These are phyloP conservation scores for Penicillium canariense DNA, from an alignment of 495 filamentous ascomycete genomes.

Conservation along the genomic window DNA sequence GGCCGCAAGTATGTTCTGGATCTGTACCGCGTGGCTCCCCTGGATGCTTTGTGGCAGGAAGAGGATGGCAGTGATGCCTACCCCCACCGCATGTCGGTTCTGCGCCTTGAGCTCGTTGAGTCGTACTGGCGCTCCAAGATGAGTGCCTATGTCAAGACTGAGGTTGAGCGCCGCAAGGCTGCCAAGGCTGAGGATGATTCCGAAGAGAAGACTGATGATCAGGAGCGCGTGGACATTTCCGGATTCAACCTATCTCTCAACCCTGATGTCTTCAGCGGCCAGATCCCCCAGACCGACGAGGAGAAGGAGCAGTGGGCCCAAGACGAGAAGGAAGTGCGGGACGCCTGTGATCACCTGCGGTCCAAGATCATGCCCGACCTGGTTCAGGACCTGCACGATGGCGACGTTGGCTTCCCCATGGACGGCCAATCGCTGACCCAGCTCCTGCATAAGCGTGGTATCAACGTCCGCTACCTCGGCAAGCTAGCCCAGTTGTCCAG, in stretches of 20 bases:
- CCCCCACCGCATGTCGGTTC: slow-evolving; percentile 91
- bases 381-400: slow-evolving; percentile 80
- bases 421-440: slow-evolving; percentile 87
- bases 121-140: slow-evolving; percentile 78
- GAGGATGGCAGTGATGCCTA: slow-evolving; percentile 66
- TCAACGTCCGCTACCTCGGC: slow-evolving; percentile 95
- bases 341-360: slow-evolving; percentile 75
- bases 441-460: slow-evolving; percentile 93
- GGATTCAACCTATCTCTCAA: slow-evolving; percentile 87
- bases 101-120: slow-evolving; percentile 87
- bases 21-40: slow-evolving; percentile 87
- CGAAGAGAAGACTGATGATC: slow-evolving; percentile 41
- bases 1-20: slow-evolving; percentile 96
- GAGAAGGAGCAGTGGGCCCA: slow-evolving; percentile 81
- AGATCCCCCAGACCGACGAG: slow-evolving; percentile 82
- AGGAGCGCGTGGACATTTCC: slow-evolving; percentile 74
- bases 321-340: slow-evolving; percentile 86
- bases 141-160: slow-evolving; percentile 75
- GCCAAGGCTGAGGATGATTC: slow-evolving; percentile 33
- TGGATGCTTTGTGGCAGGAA: slow-evolving; percentile 90
- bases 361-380: slow-evolving; percentile 70
- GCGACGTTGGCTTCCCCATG: slow-evolving; percentile 96
- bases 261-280: slow-evolving; percentile 92
- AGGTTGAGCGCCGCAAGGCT: slow-evolving; percentile 60
- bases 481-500: slow-evolving; percentile 69